phyloP scores from a whole-genome alignment of 1,284 basidiomycete species.

The Sanghuangporus baumii region DNA sequence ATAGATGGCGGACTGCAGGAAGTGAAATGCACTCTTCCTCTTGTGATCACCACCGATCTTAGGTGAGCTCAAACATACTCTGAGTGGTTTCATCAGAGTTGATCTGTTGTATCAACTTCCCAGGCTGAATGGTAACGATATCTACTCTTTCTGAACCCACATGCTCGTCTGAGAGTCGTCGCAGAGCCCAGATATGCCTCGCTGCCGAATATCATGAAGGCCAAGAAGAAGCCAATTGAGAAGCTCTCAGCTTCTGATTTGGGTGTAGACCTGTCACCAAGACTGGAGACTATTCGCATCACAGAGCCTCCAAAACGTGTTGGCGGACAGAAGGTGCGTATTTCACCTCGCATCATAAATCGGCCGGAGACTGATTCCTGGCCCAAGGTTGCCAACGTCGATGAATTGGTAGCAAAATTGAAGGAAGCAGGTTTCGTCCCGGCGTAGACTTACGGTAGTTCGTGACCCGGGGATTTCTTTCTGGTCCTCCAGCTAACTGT shows the following conservation, averaged over 20 bases:
- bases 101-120: not conserved
- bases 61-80: constrained; percentile 45
- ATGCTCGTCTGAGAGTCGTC: not conserved
- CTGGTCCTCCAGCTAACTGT: not conserved
- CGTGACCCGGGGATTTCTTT: not conserved
- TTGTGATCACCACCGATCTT: constrained; percentile 91
- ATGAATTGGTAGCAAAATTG: constrained; percentile 86
- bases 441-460: not conserved
- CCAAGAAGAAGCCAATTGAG: constrained; percentile 97
- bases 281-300: constrained; percentile 88
- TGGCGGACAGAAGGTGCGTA: constrained; percentile 83
- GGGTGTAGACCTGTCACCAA: constrained; percentile 75
- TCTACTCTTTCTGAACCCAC: not conserved
- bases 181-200: constrained; percentile 92
- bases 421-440: constrained; percentile 77
- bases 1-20: constrained; percentile 94
- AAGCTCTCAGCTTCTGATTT: constrained; percentile 80
- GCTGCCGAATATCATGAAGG: constrained; percentile 96
- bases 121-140: constrained; percentile 29
- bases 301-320: constrained; percentile 86
- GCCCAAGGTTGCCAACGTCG: constrained; percentile 71
- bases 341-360: not conserved
- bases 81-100: not conserved
- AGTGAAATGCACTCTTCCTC: constrained; percentile 75
- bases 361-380: not conserved